Evolutionary conservation across 2,329 filamentous ascomycete genomes (phyloP), one percentile per base, ranked within the genome.

Genomic region (Zymoseptoria ardabiliae): DNA sequence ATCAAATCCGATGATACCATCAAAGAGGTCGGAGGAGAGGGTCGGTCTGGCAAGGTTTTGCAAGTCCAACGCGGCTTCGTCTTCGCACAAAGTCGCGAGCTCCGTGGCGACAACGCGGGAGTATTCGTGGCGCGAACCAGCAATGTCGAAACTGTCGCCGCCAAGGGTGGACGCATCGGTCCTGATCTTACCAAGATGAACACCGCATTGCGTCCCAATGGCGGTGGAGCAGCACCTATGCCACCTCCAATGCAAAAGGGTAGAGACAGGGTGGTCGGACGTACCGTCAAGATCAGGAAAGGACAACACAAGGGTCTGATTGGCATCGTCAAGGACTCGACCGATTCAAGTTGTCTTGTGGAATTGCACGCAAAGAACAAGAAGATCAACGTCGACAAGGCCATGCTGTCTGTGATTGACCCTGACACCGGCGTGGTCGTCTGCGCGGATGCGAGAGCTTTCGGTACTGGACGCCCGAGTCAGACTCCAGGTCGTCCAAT

Each of bases 321-420:
- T 50, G 94, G 94, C 68, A 96, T 97, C 65, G 92, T 99, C 68
- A 97, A 96, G 72, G 93, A 97, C 71, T 89, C 93, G 0, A 96
- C 90, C 6, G 92, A 95, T 68, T 84, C 84, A 3, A 85, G 89
- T 69, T 93, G 91, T 28, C 88, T 92, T 63, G 89, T 99, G 50
- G 94, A 99, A 76, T 79, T 99, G 48, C 93, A 97, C 72, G 92
- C 92, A 5, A 96, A 96, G 78, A 90, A 87, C 76, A 97, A 97
- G 79, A 88, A 90, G 17, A 85, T 97, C 62, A 91, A 88, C 7
- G 85, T 97, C 41, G 83, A 86, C 20, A 95, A 95, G 71, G 86
- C 89, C 10, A 84, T 88, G 59, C 78, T 99, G n/a, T 84, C 84
- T 22, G 89, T 95, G 76, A 92, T 93, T 74, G 93, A 99, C 63